Evolutionary conservation across 495 filamentous ascomycete species (phyloP), one percentile per base, ranked within the genome.

Genomic region (Chaetomium tenue): DNA sequence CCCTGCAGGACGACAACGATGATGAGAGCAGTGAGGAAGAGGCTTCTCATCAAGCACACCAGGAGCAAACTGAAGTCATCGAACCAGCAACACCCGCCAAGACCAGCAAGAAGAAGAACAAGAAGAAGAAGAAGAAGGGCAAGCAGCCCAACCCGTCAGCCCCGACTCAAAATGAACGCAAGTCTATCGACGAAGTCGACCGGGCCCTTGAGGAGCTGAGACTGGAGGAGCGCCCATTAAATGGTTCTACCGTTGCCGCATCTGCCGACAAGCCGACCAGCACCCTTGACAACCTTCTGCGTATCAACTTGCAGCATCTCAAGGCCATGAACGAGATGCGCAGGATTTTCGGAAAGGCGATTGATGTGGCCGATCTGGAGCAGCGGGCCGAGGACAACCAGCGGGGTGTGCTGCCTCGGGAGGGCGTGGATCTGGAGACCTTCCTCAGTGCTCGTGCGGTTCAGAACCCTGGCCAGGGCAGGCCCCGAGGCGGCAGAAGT

Each of bases 241-340:
- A 52, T 33, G 44, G 39, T 20, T 26, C 61, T 8, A 63, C 51
- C 22, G 23, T 59, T 3, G 25, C 56, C 46, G 62, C 51, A 48
- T 42, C 63, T 11, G 48, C 65, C 3, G 52, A 58, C 5, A 33
- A 57, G 20, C 30, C 55, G 47, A 48, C 58, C 9, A 37, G 53
- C 42, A 53, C 80, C 72, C 71, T 86, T 42, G 80, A 77, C 67
- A 66, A 85, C n/a, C 77, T 96, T 37, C 77, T 98, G 2, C 78
- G 83, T 13, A 84, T 97, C 60, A 92, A 94, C 52, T 84, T 89
- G 1, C 84, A 88, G 64, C 85, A 90, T 66, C 84, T 99, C 13
- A 96, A 95, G 71, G 89, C 89, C 16, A 82, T 84, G 7, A 95
- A 96, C 68, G 94, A 99, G 76, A 97, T 99, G 92, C 88, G 91